Evolutionary conservation across 2,329 filamentous ascomycete genomes (phyloP), one percentile per base, ranked within the genome.

Genomic region (Dryadomyces quercus-mongolicae): DNA sequence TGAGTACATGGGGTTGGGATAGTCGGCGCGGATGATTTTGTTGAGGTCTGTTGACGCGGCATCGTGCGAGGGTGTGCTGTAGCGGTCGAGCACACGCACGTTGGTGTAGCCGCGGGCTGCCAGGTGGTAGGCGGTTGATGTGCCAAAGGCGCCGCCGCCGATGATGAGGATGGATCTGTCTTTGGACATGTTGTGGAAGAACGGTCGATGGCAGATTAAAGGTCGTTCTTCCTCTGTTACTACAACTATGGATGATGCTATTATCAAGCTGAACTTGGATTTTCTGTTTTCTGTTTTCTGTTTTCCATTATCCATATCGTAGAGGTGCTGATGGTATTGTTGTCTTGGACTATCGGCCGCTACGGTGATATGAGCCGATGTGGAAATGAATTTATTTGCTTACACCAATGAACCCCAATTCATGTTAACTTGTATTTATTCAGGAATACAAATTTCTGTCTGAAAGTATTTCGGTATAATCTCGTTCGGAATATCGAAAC

Each of bases 41-140:
- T 85, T 87, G 76, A 82, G 82, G 68, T 88, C 84, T 71, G 80
- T 84, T 0, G 84, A 86, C 0, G 84, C 84, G 36, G 82, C 83
- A 22, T 74, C 68, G 3, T 70, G 68, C 52, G 63, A 67, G 0
- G 71, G 67, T 1, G 75, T 74, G 22, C 78, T 74, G 48, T 68
- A 73, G 15, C 78, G 74, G 66, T 85, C 81, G 25, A 85, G 68
- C 12, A 78, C 67, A 9, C 68, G 75, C 25, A 77, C 65, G 55
- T 72, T 66, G 6, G 18, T 64, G 60, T 76, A 78, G 5, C 74
- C 75, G 9, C 70, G 60, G 50, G 64, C 62, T 10, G 68, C 67
- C 9, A 75, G 65, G 59, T 72, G 69, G 36, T 74, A 59, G 2
- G 73, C 72, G 7, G 70, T 73, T 53, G 66, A 67, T 57, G 72